phyloP scores from a whole-genome alignment of 139 green algal genomes.

The Mychonastes homosphaera region DNA sequence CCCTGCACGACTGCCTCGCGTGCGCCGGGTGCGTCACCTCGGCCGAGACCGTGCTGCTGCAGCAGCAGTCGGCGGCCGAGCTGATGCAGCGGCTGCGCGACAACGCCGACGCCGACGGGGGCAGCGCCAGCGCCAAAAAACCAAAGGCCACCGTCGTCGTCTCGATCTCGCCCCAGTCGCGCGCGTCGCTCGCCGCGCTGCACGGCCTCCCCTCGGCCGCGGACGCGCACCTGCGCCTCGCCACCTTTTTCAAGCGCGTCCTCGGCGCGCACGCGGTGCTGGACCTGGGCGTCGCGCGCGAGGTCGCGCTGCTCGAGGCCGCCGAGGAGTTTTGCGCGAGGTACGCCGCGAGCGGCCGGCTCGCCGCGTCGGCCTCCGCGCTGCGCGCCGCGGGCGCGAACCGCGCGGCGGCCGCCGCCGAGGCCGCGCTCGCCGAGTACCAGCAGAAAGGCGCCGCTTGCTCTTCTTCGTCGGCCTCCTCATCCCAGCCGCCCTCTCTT shows the following conservation, averaged over 20 bases:
- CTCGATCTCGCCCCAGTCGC: conserved; percentile 71
- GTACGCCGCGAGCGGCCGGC: too few species aligned
- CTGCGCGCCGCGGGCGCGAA: not conserved
- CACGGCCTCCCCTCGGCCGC: conserved; percentile 9
- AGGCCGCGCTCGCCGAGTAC: conserved; percentile 5
- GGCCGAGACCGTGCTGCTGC: conserved; percentile 88
- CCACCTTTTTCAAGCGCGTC: not conserved
- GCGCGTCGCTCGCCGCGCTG: conserved; percentile 49
- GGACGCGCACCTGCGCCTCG: conserved; percentile 7
- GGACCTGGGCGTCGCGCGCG: conserved; percentile 48
- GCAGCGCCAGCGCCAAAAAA: not conserved
- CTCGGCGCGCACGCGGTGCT: conserved; percentile 49
- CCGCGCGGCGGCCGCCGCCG: not conserved
- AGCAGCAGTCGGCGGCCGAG: conserved; percentile 80
- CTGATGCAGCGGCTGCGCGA: conserved; percentile 42
- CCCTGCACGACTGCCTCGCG: conserved; percentile 91
- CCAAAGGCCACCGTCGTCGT: conserved; percentile 58
- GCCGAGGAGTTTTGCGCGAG: conserved; percentile 68
- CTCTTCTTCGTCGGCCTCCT: not conserved
- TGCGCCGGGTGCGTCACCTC: conserved; percentile 95
- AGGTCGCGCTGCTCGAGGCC: conserved; percentile 72
- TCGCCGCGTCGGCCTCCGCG: not conserved
- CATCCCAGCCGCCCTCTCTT: not conserved
- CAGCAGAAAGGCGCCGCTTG: too few species aligned
- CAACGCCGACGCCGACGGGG: not conserved